Base-by-base conservation (phyloP, 2,329 filamentous ascomycete genomes). In the Hypoxylon sp. region DNA sequence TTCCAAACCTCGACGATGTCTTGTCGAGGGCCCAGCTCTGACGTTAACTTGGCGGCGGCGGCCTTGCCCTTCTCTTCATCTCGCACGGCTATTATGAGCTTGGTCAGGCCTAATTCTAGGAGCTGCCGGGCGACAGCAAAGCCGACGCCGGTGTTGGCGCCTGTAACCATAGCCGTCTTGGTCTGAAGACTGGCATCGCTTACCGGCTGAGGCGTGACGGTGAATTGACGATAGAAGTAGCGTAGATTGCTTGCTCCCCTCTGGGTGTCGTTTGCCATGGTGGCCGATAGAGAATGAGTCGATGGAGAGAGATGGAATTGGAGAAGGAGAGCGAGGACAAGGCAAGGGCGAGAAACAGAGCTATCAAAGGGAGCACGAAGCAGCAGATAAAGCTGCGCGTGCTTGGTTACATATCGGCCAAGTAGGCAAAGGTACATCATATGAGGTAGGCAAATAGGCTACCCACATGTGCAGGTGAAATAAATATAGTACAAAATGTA, bases 1-100 rank as follows among this genome's bases (percentile, higher is more conserved):
- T 67, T 18, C 76, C 77, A 80, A 4, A 81, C 77, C 41, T 78
- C 70, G 24, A 77, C 67, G 4, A 41, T 63, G 43, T 13, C 21
- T 21, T 21, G 3, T 21, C 35, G 9, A 18, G 10, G 3, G 1
- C 9, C 15, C 2, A n/a, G 7, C 9, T 31, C 6, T 4, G 21
- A 13, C 2, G 13, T 6, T 7, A 57, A 27, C 3, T 21, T 29
- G 2, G 9, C 9, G 1, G 7, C 15, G 4, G 63, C 55, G 4
- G 37, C 24, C 21, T 61, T 9, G 1, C 74, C 75, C 50, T 73
- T 72, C 1, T 56, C 21, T 7, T 71, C 40, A 10, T 66, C 66
- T 5, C 73, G 70, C 1, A 73, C 70, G 6, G 67, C 73, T 15
- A 77, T 58, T 33, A 76, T 73, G 33, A 77, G 62, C 21, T 69